A percentile compares a stretch with the other conserved stretches of the same genome.
Evolutionary conservation across 1,284 basidiomycete species (phyloP).

Genomic region (Taiwanofungus camphoratus): DNA sequence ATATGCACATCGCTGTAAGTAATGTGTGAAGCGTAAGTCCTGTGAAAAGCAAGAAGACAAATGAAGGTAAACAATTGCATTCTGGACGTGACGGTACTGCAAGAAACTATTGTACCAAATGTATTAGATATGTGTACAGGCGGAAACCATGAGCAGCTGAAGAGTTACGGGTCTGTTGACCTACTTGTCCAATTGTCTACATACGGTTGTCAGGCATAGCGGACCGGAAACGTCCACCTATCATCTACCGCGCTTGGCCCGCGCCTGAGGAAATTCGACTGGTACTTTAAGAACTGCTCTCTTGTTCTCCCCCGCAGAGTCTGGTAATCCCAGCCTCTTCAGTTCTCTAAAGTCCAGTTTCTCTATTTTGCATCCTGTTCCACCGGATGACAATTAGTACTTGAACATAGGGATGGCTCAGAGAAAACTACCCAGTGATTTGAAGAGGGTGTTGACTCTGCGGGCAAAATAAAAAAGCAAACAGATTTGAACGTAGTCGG

Average conservation of each 20-base stretch:
- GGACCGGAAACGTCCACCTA: conserved; percentile 8
- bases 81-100: too few species aligned
- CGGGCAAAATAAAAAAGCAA: conserved; percentile 5
- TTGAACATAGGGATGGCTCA: not conserved
- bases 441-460: conserved; percentile 30
- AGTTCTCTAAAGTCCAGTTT: conserved; percentile 58
- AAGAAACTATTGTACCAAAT: too few species aligned
- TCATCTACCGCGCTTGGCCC: conserved; percentile 32
- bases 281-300: conserved; percentile 71
- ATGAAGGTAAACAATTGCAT: too few species aligned
- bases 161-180: too few species aligned
- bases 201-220: too few species aligned
- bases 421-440: conserved; percentile 23
- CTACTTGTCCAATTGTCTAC: too few species aligned
- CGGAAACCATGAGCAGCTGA: too few species aligned
- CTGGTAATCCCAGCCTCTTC: conserved; percentile 58
- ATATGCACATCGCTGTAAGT: too few species aligned
- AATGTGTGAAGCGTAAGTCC: too few species aligned
- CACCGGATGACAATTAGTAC: not conserved
- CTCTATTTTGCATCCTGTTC: conserved; percentile 63
- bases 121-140: too few species aligned
- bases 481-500: not conserved
- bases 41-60: too few species aligned
- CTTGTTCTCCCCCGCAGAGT: conserved; percentile 52
- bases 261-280: conserved; percentile 70